Base-by-base conservation (phyloP, 129 eudicot genomes). In the Artemisia tridentata region DNA sequence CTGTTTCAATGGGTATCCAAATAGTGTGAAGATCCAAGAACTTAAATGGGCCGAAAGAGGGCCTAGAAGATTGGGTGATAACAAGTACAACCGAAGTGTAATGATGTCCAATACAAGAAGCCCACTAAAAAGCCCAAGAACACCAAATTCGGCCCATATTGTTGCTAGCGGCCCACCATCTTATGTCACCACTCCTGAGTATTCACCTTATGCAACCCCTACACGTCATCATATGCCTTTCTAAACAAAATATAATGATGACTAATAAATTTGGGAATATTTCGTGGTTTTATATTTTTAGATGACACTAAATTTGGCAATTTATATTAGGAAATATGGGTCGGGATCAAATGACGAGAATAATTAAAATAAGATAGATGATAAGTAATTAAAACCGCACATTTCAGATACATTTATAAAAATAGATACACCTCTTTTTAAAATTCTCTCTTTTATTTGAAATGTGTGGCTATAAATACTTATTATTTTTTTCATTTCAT, bases 21-120 rank as follows among this genome's bases (percentile, higher is more conserved):
- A 63, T 41, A 68, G 65, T 15, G 90, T 87, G 50, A 82, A 73
- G 59, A 72, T 73, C 7, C 85, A 86, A 80, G 96, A 89, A 64
- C 85, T 86, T 7, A 84, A 80, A 66, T 89, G 96, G 96, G 96
- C 90, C 34, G 92, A 89, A 84, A 86, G 79, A 73, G 96, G 96
- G 73, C 85, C 96, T 13, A 84, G 86, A 71, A 82, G 86, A 67
- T 78, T 85, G 0, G 83, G 79, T 2, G 80, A 84, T 45, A 80
- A 69, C 51, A 53, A 65, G 58, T 74, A 79, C 23, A 79, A 71
- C 29, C 81, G 78, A 8, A 85, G 86, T n/a, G 71, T 58, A 8
- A 84, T 80, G 86, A 73, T 75, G 83, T 79, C 89, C 21, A 72
- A 71, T 19, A 69, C 84, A 73, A 75, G 79, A 83, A 75, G 77